Evolutionary conservation across 2,329 filamentous ascomycete species (phyloP).

Genomic region (Zymoseptoria pseudotritici): DNA sequence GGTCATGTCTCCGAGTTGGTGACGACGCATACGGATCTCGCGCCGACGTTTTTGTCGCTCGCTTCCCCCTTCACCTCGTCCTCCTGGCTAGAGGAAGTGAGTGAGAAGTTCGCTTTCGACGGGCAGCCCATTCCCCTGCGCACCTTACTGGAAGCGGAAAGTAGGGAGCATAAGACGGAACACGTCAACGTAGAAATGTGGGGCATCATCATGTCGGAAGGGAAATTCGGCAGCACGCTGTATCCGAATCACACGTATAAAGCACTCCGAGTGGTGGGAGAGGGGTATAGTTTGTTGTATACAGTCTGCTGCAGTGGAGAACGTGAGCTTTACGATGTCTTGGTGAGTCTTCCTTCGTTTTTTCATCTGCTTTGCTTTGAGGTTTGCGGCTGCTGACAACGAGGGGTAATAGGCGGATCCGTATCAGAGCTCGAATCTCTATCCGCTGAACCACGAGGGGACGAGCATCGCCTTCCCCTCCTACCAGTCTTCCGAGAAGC

Average conservation of each 20-base stretch:
- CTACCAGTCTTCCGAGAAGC: not conserved
- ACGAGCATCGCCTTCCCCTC: not conserved
- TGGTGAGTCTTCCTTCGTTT: not conserved
- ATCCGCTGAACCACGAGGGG: not conserved
- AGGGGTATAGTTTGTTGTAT: constrained; percentile 54
- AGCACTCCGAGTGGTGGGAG: constrained; percentile 22
- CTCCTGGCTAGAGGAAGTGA: constrained; percentile 2
- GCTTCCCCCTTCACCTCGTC: constrained; percentile 24
- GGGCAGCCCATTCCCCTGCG: constrained; percentile 30
- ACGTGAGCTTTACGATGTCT: constrained; percentile 55
- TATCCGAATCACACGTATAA: constrained; percentile 29
- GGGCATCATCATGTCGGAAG: constrained; percentile 31
- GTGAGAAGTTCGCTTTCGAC: constrained; percentile 28
- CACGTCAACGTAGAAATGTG: constrained; percentile 38
- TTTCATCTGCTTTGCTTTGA: too few species aligned
- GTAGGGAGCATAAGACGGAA: constrained; percentile 16
- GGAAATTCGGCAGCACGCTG: constrained; percentile 22
- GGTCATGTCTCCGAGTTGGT: constrained; percentile 27
- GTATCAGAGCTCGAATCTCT: constrained; percentile 20
- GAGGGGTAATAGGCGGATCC: constrained; percentile 11
- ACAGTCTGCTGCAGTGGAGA: constrained; percentile 63
- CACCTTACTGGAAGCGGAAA: not conserved
- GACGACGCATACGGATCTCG: constrained; percentile 35
- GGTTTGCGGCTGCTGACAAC: too few species aligned
- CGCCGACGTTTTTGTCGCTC: constrained; percentile 31